Percentiles rank a stretch among this genome's conserved stretches.
Conservation (phyloP, 2,329 filamentous ascomycete species). For the Claviceps pazoutovae region DNA sequence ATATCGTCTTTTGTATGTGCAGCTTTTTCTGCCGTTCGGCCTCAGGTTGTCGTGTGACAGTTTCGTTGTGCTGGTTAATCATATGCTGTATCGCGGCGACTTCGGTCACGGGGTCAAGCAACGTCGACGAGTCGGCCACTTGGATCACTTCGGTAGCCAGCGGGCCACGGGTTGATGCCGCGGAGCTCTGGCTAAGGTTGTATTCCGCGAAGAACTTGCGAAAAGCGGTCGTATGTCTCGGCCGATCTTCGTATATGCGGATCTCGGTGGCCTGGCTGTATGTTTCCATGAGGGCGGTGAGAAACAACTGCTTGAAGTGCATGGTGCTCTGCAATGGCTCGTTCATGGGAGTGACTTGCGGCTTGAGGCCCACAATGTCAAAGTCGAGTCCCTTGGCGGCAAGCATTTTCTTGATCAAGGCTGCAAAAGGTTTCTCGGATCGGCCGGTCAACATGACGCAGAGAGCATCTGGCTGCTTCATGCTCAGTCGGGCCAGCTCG, state of each 20-base stretch:
- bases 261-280: slow-evolving; percentile 76
- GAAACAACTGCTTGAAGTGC: slow-evolving; percentile 79
- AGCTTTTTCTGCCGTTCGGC: slow-evolving; percentile 31
- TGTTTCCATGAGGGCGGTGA: slow-evolving; percentile 70
- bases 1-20: slow-evolving; percentile 72
- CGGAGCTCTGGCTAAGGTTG: slow-evolving; percentile 44
- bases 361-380: slow-evolving; percentile 80
- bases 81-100: slow-evolving; percentile 76
- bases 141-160: slow-evolving; percentile 73
- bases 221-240: slow-evolving; percentile 63
- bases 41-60: slow-evolving; percentile 21
- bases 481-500: slow-evolving; percentile 66
- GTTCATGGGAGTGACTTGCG: slow-evolving; percentile 63
- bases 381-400: slow-evolving; percentile 68
- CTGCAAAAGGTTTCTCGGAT: slow-evolving; percentile 60
- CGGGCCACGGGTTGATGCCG: slow-evolving; percentile 42
- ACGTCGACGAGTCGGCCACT: slow-evolving; percentile 61
- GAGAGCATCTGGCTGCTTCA: slow-evolving; percentile 71
- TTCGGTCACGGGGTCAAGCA: slow-evolving; percentile 65
- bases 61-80: slow-evolving; percentile 72
- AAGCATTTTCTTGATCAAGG: slow-evolving; percentile 70
- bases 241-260: slow-evolving; percentile 55
- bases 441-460: slow-evolving; percentile 81
- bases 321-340: slow-evolving; percentile 73
- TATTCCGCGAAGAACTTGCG: slow-evolving; percentile 69